phyloP scores from a whole-genome alignment of 192 early-diverging fungal genomes.

The Obelidium mucronatum region DNA sequence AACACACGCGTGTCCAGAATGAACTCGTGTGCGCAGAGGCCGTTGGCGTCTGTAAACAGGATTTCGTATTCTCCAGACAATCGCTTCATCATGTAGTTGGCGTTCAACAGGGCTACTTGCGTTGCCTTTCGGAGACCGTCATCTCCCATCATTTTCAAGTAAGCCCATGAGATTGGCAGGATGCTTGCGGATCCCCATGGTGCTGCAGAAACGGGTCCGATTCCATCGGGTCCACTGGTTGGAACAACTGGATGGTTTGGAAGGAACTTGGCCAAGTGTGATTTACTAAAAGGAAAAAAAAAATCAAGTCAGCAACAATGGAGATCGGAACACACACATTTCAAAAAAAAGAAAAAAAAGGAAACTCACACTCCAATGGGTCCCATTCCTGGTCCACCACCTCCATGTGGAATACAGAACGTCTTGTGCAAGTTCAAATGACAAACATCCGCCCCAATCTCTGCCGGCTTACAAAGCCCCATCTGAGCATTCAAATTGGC shows the following conservation, averaged over 20 bases:
- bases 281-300: conserved; percentile 58
- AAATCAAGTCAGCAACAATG: background rate
- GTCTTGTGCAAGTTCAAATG: conserved; percentile 99
- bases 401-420: conserved; percentile 97
- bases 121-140: conserved; percentile 89
- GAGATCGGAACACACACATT: background rate
- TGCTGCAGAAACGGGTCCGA: conserved; percentile 95
- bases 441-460: conserved; percentile 99
- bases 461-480: conserved; percentile 74
- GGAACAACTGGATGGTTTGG: conserved; percentile 89
- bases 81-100: conserved; percentile 97
- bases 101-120: conserved; percentile 91
- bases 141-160: conserved; percentile 98
- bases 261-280: conserved; percentile 89
- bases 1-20: conserved; percentile 97
- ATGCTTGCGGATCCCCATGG: conserved; percentile 97
- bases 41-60: conserved; percentile 90
- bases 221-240: conserved; percentile 76
- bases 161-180: conserved; percentile 98
- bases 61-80: conserved; percentile 92
- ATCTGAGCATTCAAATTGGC: conserved; percentile 67
- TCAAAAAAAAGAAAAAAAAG: conserved; percentile 9
- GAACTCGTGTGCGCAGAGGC: conserved; percentile 99
- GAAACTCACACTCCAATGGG: conserved; percentile 85
- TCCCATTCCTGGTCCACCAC: conserved; percentile 98